Conservation (phyloP, 2,329 filamentous ascomycete species). For the Pseudogymnoascus sp. region DNA sequence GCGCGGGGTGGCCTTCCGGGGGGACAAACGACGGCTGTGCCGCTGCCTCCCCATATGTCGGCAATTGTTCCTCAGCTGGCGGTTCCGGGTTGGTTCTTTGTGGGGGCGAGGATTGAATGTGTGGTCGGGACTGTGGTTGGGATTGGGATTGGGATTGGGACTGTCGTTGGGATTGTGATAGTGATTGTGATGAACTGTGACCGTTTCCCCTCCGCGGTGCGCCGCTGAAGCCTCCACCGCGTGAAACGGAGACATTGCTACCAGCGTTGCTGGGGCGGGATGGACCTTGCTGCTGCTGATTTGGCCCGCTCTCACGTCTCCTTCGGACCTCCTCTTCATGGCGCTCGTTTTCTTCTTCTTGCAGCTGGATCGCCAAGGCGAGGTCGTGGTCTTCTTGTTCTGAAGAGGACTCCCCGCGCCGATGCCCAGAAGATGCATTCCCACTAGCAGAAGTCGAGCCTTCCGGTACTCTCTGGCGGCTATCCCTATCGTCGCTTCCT, state of each 20-base stretch:
- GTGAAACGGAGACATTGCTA: conserved; percentile 25
- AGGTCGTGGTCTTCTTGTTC: conserved; percentile 77
- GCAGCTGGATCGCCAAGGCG: conserved; percentile 81
- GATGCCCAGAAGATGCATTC: not conserved
- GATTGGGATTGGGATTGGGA: conserved; percentile 29
- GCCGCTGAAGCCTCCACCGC: conserved; percentile 22
- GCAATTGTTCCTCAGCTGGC: conserved; percentile 46
- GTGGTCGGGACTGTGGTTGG: conserved; percentile 31
- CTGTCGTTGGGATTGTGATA: conserved; percentile 30
- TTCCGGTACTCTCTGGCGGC: conserved; percentile 31
- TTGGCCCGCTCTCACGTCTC: conserved; percentile 58
- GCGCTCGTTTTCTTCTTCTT: conserved; percentile 85
- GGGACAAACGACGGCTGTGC: conserved; percentile 48
- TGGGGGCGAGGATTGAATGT: not conserved
- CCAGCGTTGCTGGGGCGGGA: not conserved
- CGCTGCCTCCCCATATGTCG: conserved; percentile 58
- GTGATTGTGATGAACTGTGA: conserved; percentile 16
- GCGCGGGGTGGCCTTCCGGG: conserved; percentile 37
- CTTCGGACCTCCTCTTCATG: conserved; percentile 56
- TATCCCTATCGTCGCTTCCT: conserved; percentile 12
- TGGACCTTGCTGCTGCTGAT: conserved; percentile 55
- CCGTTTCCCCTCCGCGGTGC: conserved; percentile 14
- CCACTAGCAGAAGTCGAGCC: not conserved
- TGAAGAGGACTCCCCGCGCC: conserved; percentile 12
- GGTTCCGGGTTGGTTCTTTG: not conserved